These are phyloP conservation scores for Globisporangium okanoganense DNA, from an alignment of 352 stramenopile genomes.

Conservation along the genomic window DNA sequence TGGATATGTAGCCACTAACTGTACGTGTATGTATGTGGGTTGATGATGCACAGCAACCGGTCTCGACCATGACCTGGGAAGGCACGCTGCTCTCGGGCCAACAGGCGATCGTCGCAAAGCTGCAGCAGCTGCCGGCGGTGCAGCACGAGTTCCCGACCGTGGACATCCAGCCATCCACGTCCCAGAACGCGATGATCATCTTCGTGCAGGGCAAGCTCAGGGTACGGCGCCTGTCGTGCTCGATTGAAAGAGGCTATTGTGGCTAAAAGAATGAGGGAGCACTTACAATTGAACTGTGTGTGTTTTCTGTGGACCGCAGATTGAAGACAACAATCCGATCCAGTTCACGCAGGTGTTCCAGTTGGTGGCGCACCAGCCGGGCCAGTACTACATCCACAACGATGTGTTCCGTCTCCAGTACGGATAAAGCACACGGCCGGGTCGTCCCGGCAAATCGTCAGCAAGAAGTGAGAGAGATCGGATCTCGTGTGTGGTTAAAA, in stretches of 20 bases:
- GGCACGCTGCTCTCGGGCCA: constrained; percentile 61
- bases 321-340: constrained; percentile 92
- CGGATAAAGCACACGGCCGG: constrained; percentile 62
- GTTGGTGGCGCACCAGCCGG: constrained; percentile 89
- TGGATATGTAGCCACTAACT: constrained; percentile 1
- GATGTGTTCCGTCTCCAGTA: constrained; percentile 98
- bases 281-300: not conserved
- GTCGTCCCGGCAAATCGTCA: not conserved
- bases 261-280: not conserved
- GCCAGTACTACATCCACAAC: constrained; percentile 98
- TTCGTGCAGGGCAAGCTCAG: constrained; percentile 93
- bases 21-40: constrained; percentile 4
- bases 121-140: constrained; percentile 61
- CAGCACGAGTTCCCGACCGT: constrained; percentile 86
- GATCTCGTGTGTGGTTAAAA: not conserved
- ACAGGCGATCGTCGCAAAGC: constrained; percentile 89
- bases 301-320: constrained; percentile 34
- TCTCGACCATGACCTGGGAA: constrained; percentile 83
- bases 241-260: too few relatives aligned
- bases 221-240: constrained; percentile 16
- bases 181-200: constrained; percentile 91
- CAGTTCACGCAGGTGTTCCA: constrained; percentile 98
- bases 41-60: constrained; percentile 40
- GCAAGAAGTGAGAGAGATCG: not conserved
- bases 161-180: constrained; percentile 92